These are phyloP conservation scores for Malassezia psittaci DNA, from an alignment of 1,284 basidiomycete species.

Conservation along the genomic window DNA sequence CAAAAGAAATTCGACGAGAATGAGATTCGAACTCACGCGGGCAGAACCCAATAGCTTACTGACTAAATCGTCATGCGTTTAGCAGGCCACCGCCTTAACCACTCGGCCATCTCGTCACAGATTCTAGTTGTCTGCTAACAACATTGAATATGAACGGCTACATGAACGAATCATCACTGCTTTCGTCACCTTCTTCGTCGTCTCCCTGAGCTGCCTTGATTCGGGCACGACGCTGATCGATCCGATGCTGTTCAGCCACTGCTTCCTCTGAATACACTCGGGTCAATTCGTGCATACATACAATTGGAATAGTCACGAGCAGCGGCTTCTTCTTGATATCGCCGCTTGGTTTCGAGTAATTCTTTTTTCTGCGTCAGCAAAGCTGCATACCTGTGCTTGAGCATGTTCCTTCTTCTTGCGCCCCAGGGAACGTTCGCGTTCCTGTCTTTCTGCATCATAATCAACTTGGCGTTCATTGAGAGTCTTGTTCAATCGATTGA, in stretches of 20 bases:
- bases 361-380: conserved; percentile 20
- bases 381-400: conserved; percentile 21
- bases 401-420: conserved; percentile 32
- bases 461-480: conserved; percentile 63
- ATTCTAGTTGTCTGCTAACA: not conserved
- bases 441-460: conserved; percentile 75
- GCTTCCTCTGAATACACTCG: conserved; percentile 37
- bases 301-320: conserved; percentile 47
- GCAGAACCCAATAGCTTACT: conserved; percentile 30
- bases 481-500: conserved; percentile 91
- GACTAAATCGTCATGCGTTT: conserved; percentile 16
- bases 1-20: conserved; percentile 38
- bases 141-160: not conserved
- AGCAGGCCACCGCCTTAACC: conserved; percentile 43
- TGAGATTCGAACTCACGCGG: conserved; percentile 48
- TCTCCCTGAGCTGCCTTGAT: conserved; percentile 8
- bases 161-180: conserved; percentile 42
- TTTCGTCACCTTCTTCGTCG: conserved; percentile 9
- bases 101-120: conserved; percentile 46
- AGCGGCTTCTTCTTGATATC: conserved; percentile 53
- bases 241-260: conserved; percentile 30
- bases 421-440: conserved; percentile 47
- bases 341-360: conserved; percentile 25
- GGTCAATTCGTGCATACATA: conserved; percentile 29
- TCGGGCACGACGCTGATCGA: conserved; percentile 20